Evolutionary conservation across 2,329 filamentous ascomycete species (phyloP), one percentile per base, ranked within the genome.

Genomic region (Myotisia sp.): DNA sequence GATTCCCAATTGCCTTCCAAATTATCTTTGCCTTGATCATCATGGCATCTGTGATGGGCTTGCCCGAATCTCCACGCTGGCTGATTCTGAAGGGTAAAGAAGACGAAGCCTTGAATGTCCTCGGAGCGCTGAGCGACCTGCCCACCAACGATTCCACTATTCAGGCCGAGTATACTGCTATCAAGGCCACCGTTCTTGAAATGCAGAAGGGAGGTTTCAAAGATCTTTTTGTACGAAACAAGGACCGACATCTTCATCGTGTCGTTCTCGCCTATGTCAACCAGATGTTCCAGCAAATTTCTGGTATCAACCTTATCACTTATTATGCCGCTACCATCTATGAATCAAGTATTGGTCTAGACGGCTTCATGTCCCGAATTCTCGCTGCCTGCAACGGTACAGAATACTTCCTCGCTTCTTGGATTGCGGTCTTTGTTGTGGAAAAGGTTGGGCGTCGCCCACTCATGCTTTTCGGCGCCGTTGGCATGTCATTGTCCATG

Each of bases 391-490:
- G 56, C 42, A 69, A 68, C 40, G 67, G 65, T 21, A 69, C 65
- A 0, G 65, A 68, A 38, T 70, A 70, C 47, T 69, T 70, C 43
- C 34, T 67, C 16, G 64, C 64, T 2, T 68, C 64, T 2, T 60
- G 58, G 50, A 48, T 69, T 16, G 58, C 65, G 2, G 57, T 70
- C 20, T 65, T 67, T 40, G 59, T 61, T 7, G 61, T 68, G 37
- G 64, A 69, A 43, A 59, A 56, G 33, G 52, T 66, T 34, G 65
- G 65, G 9, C 60, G 79, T 18, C 68, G 79, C 12, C 70, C 71
- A 47, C 67, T 84, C 40, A 83, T 85, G 76, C 56, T 84, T 12
- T 71, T 81, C 42, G 78, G 78, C 34, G 71, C 73, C 0, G 57
- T 69, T 21, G 74, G 74, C 0, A 74, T 76, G 60, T 72, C 71